These are phyloP conservation scores for Lolium rigidum DNA, from an alignment of 176 grass and related monocot species.

Conservation along the genomic window DNA sequence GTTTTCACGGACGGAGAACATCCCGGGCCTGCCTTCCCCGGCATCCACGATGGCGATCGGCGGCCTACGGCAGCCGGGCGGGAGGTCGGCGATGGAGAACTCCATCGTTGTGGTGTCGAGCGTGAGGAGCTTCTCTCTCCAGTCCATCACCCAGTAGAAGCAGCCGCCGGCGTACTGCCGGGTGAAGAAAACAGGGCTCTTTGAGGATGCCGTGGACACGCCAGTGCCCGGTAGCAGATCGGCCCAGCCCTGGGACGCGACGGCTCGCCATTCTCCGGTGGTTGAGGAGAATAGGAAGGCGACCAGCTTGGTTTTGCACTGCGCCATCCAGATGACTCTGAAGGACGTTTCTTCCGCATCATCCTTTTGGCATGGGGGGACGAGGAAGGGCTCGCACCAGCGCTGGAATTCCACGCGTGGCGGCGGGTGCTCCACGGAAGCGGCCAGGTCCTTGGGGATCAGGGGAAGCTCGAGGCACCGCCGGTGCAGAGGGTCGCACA, in stretches of 20 bases:
- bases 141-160: slow-evolving; percentile 49
- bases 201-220: not conserved
- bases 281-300: slow-evolving; percentile 39
- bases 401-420: slow-evolving; percentile 35
- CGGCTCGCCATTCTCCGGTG: slow-evolving; percentile 31
- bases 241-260: slow-evolving; percentile 16
- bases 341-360: slow-evolving; percentile 33
- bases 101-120: slow-evolving; percentile 42
- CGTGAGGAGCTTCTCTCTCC: slow-evolving; percentile 32
- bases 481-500: slow-evolving; percentile 51
- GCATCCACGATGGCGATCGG: slow-evolving; percentile 46
- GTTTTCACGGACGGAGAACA: slow-evolving; percentile 35
- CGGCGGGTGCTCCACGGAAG: slow-evolving; percentile 46
- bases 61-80: slow-evolving; percentile 24
- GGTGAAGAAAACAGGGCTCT: not conserved
- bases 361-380: not conserved
- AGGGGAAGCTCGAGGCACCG: slow-evolving; percentile 32
- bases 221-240: not conserved
- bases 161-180: slow-evolving; percentile 28
- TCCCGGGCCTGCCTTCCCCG: slow-evolving; percentile 40
- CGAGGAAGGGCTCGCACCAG: slow-evolving; percentile 51
- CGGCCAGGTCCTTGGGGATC: slow-evolving; percentile 36
- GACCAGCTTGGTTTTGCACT: slow-evolving; percentile 40
- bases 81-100: slow-evolving; percentile 49
- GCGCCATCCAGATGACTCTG: slow-evolving; percentile 42